A percentile compares a stretch with the other conserved stretches of the same genome.
Conservation (phyloP, 2,329 filamentous ascomycete species). For the Gremmenia infestans region DNA sequence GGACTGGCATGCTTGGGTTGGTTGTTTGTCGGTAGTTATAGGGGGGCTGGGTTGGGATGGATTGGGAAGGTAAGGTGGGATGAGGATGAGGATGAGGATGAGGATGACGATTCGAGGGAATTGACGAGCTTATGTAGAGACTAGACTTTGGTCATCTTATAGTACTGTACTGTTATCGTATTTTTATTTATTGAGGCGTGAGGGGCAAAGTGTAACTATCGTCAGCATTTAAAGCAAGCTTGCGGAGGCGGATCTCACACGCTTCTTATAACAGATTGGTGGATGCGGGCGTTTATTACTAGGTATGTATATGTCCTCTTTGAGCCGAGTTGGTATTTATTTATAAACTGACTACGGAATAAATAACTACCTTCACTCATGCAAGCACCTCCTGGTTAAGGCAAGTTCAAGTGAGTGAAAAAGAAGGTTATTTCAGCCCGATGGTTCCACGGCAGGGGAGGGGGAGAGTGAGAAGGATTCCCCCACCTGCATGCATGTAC, state of each 20-base stretch:
- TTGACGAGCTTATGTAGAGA: not conserved
- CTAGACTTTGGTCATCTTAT: not conserved
- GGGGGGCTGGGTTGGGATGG: not conserved
- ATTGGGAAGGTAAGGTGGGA: too few species aligned
- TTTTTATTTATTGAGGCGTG: too few species aligned
- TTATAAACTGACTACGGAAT: too few species aligned
- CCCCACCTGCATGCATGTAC: not conserved
- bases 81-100: not conserved
- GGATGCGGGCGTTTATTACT: too few species aligned
- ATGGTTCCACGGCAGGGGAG: too few species aligned
- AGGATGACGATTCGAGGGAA: too few species aligned
- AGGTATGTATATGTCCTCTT: not conserved
- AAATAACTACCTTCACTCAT: too few species aligned
- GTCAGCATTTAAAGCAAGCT: not conserved
- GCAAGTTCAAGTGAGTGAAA: not conserved
- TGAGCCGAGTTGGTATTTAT: not conserved
- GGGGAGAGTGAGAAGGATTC: not conserved
- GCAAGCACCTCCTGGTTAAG: not conserved
- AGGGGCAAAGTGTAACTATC: not conserved
- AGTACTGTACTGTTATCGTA: too few species aligned
- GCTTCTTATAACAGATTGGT: not conserved
- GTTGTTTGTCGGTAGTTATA: not conserved
- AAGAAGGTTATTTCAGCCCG: not conserved
- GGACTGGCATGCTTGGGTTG: slow-evolving; percentile 4
- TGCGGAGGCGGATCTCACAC: not conserved